Base-by-base conservation (phyloP, 257 asterid species). In the Plantago elongata region DNA sequence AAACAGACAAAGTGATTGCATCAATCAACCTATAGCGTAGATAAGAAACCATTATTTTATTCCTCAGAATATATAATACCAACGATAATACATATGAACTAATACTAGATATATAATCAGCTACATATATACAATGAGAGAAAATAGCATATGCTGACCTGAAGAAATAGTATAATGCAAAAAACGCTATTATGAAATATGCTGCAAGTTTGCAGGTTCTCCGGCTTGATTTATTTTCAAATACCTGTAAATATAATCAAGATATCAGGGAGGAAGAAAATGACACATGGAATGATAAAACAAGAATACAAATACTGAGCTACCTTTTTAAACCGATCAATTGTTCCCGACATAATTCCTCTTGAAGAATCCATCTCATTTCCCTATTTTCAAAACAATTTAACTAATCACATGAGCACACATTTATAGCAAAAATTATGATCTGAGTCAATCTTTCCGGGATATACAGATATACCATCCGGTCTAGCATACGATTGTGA, bases 291-390 rank as follows among this genome's bases (percentile, higher is more conserved):
- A 38, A 37, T 13, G 30, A 37, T 59, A 51, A 51, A 64, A 63
- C 54, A 54, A 38, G 49, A 54, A 38, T 9, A 9, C 13, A 52
- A 34, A 47, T 47, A 17, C 14, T 34, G 61, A 52, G 22, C 61
- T 76, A 93, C 99, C 95, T 79, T 79, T 84, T 82, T 87, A 74
- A 93, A 89, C 3, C 87, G 91, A 79, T 88, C 99, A 76, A 93
- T 79, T 71, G 97, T 93, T 69, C 99, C 90, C 0, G 94, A 83
- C 91, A 93, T 71, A 57, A 87, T 75, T 68, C 99, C 97, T 73
- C 99, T 78, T 40, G 97, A 84, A 34, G 96, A 75, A 82, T 87
- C 97, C 96, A 93, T 93, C 70, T 67, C 94, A 73, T 79, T 93
- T 14, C 99, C 99, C 96, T 92, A 58, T 44, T 63, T 16, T 50